phyloP scores from a whole-genome alignment of 306 rosid genomes.

The Macrotyloma uniflorum region DNA sequence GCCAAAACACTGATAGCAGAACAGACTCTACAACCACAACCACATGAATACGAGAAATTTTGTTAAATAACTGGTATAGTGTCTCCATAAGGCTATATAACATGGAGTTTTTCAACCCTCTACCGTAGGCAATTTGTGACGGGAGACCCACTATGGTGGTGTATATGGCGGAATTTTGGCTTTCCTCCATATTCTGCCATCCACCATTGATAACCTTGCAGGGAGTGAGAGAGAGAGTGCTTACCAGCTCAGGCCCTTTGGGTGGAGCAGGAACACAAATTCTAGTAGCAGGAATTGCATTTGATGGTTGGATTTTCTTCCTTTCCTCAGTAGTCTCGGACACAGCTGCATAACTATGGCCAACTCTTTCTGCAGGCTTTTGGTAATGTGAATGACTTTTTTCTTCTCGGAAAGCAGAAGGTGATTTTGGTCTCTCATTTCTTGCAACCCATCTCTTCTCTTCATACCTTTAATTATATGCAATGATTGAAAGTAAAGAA shows the following conservation, averaged over 20 bases:
- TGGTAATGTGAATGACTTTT: constrained; percentile 66
- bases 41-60: background rate
- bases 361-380: constrained; percentile 67
- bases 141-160: background rate
- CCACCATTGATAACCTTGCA: too few species aligned
- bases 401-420: constrained; percentile 73
- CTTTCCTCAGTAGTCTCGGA: constrained; percentile 70
- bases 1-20: background rate
- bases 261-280: constrained; percentile 76
- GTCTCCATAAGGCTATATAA: background rate
- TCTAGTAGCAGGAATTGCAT: constrained; percentile 59
- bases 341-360: constrained; percentile 51
- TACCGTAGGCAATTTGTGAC: background rate
- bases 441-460: constrained; percentile 91
- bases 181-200: too few species aligned
- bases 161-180: background rate
- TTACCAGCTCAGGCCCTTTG: constrained; percentile 79
- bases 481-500: constrained; percentile 35
- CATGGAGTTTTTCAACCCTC: background rate
- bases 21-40: background rate
- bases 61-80: background rate
- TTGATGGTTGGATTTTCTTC: constrained; percentile 61
- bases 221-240: background rate
- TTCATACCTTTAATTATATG: constrained; percentile 74
- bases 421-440: constrained; percentile 72